These are phyloP conservation scores for Fistulifera pelliculosa DNA, from an alignment of 108 stramenopile genomes.

Conservation along the genomic window DNA sequence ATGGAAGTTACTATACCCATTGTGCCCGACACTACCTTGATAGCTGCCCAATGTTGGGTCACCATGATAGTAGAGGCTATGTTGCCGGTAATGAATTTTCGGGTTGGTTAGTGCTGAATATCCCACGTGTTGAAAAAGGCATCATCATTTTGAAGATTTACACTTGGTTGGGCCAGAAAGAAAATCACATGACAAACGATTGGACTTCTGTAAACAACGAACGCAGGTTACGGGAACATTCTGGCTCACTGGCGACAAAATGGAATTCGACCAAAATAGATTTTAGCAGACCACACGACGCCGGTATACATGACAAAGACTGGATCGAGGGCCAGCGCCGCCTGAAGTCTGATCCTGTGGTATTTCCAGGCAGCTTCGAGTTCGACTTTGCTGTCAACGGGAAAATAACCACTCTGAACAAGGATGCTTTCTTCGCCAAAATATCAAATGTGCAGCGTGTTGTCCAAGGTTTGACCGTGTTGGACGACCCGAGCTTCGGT, in stretches of 20 bases:
- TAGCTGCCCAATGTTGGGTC: constrained; percentile 56
- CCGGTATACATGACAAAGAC: neutral
- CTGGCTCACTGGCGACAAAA: too few species aligned
- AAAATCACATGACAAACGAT: constrained; percentile 3
- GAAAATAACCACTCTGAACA: constrained; percentile 22
- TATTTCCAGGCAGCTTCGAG: constrained; percentile 9
- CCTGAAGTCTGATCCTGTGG: constrained; percentile 15
- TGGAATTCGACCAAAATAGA: too few species aligned
- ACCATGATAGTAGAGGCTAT: constrained; percentile 51
- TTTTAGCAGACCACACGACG: too few species aligned
- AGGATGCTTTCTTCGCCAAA: constrained; percentile 30
- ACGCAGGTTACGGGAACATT: neutral
- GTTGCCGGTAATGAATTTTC: constrained; percentile 55
- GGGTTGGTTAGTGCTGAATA: constrained; percentile 65
- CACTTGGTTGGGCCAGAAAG: constrained; percentile 1
- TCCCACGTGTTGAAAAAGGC: constrained; percentile 49
- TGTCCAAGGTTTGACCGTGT: constrained; percentile 36
- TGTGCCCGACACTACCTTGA: constrained; percentile 33
- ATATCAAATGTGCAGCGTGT: constrained; percentile 26
- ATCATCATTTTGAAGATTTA: constrained; percentile 55
- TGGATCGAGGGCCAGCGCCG: constrained; percentile 6
- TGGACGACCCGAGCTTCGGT: constrained; percentile 48
- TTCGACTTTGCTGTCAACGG: constrained; percentile 8
- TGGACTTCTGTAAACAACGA: constrained; percentile 25
- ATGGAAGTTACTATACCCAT: constrained; percentile 47